phyloP scores from a whole-genome alignment of 164 flowering plant species.

The Macadamia integrifolia region DNA sequence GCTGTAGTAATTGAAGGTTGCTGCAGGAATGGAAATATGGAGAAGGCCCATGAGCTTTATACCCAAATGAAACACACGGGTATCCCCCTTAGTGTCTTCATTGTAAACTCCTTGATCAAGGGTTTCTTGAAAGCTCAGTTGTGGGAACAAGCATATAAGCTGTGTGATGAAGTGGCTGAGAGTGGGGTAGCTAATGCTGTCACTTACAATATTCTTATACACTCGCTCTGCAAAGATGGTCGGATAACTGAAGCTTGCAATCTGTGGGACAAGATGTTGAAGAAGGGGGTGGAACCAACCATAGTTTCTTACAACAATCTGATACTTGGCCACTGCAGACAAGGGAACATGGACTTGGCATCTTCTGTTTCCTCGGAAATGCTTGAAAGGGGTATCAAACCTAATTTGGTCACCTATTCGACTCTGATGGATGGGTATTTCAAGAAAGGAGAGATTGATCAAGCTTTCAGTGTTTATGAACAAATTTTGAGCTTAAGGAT shows the following conservation, averaged over 20 bases:
- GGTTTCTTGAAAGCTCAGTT: conserved; percentile 35
- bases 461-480: conserved; percentile 37
- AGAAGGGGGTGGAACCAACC: conserved; percentile 40
- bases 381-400: conserved; percentile 36
- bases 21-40: conserved; percentile 40
- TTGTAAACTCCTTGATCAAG: conserved; percentile 40
- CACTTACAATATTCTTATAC: conserved; percentile 41
- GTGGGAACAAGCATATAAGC: conserved; percentile 35
- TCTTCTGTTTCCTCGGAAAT: conserved; percentile 33
- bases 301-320: conserved; percentile 56
- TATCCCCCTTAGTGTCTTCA: conserved; percentile 35
- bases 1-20: conserved; percentile 63
- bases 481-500: conserved; percentile 29
- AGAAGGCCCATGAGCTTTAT: conserved; percentile 51
- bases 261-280: conserved; percentile 52
- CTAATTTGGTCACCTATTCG: conserved; percentile 57
- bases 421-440: conserved; percentile 56
- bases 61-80: conserved; percentile 46
- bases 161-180: conserved; percentile 61
- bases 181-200: conserved; percentile 45
- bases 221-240: conserved; percentile 43
- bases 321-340: conserved; percentile 51
- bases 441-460: conserved; percentile 38
- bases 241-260: conserved; percentile 42
- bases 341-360: conserved; percentile 49